A percentile compares a stretch with the other conserved stretches of the same genome.
phyloP scores from a whole-genome alignment of 1,284 basidiomycete species.

The Sanghuangporus weigelae region DNA sequence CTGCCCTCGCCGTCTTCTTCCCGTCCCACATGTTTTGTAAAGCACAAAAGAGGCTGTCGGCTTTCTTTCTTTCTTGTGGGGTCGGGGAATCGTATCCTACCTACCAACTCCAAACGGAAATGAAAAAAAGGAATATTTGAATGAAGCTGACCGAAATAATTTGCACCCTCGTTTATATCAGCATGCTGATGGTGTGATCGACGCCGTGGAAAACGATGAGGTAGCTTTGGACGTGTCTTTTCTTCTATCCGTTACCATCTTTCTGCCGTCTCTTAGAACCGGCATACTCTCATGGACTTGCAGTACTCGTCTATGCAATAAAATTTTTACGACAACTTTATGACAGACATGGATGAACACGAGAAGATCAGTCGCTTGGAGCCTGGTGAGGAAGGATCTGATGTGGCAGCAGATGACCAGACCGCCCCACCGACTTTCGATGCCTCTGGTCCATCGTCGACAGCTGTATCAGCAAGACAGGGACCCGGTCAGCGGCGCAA shows the following conservation, averaged over 20 bases:
- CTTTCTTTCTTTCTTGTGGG: too few species aligned
- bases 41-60: too few species aligned
- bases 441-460: conserved; percentile 6
- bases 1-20: too few species aligned
- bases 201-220: background rate
- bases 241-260: background rate
- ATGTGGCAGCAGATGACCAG: background rate
- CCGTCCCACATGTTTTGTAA: too few species aligned
- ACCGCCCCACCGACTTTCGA: background rate
- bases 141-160: background rate
- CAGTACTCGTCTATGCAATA: background rate
- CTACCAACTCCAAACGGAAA: background rate
- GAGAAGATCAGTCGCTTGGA: background rate
- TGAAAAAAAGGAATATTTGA: background rate
- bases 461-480: conserved; percentile 23
- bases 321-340: background rate
- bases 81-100: background rate
- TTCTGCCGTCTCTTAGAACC: background rate
- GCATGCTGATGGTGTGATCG: background rate
- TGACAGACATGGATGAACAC: background rate
- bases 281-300: background rate
- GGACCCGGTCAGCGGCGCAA: conserved; percentile 7
- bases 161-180: background rate
- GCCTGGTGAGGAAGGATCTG: background rate
- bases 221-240: background rate